phyloP scores from a whole-genome alignment of 495 filamentous ascomycete genomes.

The Penicillium maclennaniae region DNA sequence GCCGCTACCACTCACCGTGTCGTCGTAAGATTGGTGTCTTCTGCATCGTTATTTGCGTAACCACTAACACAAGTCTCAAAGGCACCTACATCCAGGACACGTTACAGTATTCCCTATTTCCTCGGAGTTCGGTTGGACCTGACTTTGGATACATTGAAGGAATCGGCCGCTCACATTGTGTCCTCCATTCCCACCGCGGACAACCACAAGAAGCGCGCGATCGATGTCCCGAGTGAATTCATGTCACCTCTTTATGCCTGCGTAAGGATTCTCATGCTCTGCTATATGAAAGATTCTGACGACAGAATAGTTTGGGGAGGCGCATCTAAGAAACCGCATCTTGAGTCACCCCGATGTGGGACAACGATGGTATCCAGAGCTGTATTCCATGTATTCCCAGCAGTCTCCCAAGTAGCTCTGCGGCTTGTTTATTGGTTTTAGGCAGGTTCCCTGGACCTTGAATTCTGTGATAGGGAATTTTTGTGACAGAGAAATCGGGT shows the following conservation, averaged over 20 bases:
- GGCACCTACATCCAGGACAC: slow-evolving; percentile 44
- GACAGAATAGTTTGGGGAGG: slow-evolving; percentile 40
- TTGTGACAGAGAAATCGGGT: too few relatives aligned
- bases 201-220: slow-evolving; percentile 34
- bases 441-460: too few relatives aligned
- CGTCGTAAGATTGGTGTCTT: slow-evolving; percentile 22
- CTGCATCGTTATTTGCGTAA: background rate
- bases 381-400: slow-evolving; percentile 47
- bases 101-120: slow-evolving; percentile 88
- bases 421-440: background rate
- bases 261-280: slow-evolving; percentile 21
- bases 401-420: slow-evolving; percentile 17
- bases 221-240: slow-evolving; percentile 44
- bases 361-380: slow-evolving; percentile 76
- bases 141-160: slow-evolving; percentile 54
- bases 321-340: slow-evolving; percentile 68
- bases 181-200: slow-evolving; percentile 32
- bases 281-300: background rate
- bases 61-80: background rate
- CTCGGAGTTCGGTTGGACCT: slow-evolving; percentile 80
- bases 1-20: slow-evolving; percentile 84
- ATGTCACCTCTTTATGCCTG: slow-evolving; percentile 40
- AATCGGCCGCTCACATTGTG: slow-evolving; percentile 38
- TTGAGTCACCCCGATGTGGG: slow-evolving; percentile 90
- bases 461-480: too few relatives aligned